phyloP scores from a whole-genome alignment of 1,284 basidiomycete genomes.

The Fomitopsis betulina region DNA sequence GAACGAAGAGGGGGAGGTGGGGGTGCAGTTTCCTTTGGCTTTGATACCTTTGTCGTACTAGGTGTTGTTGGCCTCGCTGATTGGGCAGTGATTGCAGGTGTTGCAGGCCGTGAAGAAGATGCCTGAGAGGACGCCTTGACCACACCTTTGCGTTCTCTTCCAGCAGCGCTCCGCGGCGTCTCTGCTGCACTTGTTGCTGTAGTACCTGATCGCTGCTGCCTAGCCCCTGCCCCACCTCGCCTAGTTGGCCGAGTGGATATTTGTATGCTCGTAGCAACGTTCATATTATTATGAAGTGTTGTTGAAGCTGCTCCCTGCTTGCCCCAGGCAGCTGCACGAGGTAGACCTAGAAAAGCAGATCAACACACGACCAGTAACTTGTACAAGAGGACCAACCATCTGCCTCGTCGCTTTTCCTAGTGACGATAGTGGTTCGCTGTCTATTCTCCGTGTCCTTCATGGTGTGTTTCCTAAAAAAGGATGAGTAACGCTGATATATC shows the following conservation, averaged over 20 bases:
- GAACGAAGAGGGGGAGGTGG: slow-evolving; percentile 37
- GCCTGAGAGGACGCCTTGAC: slow-evolving; percentile 44
- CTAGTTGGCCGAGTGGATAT: slow-evolving; percentile 23
- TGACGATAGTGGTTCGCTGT: slow-evolving; percentile 39
- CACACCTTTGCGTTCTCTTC: slow-evolving; percentile 36
- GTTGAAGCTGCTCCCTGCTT: slow-evolving; percentile 37
- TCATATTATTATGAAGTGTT: slow-evolving; percentile 27
- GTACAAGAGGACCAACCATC: slow-evolving; percentile 43
- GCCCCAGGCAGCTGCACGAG: slow-evolving; percentile 83
- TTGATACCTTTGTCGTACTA: slow-evolving; percentile 35
- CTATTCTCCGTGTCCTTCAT: slow-evolving; percentile 81
- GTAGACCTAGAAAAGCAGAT: slow-evolving; percentile 46
- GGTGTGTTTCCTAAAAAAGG: slow-evolving; percentile 66
- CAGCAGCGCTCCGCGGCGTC: slow-evolving; percentile 25
- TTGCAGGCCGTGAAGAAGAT: slow-evolving; percentile 64
- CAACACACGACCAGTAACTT: slow-evolving; percentile 21
- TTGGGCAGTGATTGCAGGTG: slow-evolving; percentile 37
- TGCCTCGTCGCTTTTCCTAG: slow-evolving; percentile 51
- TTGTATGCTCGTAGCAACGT: slow-evolving; percentile 12
- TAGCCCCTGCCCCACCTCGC: slow-evolving; percentile 17
- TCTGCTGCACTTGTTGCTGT: slow-evolving; percentile 32
- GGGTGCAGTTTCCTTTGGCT: slow-evolving; percentile 34
- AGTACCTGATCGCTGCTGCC: slow-evolving; percentile 25
- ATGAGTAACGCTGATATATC: slow-evolving; percentile 8
- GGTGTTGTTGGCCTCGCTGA: slow-evolving; percentile 45